Evolutionary conservation across 2,329 filamentous ascomycete species (phyloP).

Genomic region (Gaeumannomyces sp.): DNA sequence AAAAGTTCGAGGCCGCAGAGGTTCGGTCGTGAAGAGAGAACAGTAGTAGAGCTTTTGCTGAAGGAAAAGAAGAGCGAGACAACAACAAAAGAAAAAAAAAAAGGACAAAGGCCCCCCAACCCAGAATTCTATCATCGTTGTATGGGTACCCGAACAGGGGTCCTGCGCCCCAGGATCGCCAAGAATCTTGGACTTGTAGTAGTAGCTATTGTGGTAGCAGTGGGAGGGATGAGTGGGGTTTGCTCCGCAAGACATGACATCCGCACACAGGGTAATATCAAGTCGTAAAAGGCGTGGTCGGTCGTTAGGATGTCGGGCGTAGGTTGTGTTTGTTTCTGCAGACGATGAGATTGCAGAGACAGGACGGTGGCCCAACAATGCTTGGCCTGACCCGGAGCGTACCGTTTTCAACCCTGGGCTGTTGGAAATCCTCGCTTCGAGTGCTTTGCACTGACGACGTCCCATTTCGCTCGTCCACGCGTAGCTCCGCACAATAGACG

Average conservation of each 20-base stretch:
- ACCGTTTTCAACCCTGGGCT: not conserved
- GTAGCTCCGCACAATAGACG: not conserved
- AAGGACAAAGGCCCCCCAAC: conserved; percentile 1
- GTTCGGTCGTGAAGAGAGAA: conserved; percentile 7
- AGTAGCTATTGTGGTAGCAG: not conserved
- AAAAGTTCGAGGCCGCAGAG: conserved; percentile 6
- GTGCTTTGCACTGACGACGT: not conserved
- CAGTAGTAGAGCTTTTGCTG: conserved; percentile 9
- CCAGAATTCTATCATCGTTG: not conserved
- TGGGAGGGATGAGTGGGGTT: not conserved
- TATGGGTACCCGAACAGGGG: too few species aligned
- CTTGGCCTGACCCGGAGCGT: not conserved
- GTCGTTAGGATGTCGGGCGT: not conserved
- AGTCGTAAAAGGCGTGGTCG: not conserved
- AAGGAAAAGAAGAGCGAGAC: not conserved
- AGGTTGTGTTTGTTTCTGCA: not conserved
- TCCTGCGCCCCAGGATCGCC: not conserved
- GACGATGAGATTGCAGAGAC: not conserved
- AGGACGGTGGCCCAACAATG: too few species aligned
- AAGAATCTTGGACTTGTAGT: not conserved
- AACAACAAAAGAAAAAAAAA: conserved; percentile 5
- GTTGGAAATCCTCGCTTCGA: not conserved
- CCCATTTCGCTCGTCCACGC: not conserved
- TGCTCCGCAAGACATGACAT: not conserved
- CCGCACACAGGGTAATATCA: not conserved